Percentiles rank a stretch among this genome's conserved stretches.
Evolutionary conservation across 192 early-diverging fungal genomes (phyloP).

Genomic region (Gaertneriomyces sp.): DNA sequence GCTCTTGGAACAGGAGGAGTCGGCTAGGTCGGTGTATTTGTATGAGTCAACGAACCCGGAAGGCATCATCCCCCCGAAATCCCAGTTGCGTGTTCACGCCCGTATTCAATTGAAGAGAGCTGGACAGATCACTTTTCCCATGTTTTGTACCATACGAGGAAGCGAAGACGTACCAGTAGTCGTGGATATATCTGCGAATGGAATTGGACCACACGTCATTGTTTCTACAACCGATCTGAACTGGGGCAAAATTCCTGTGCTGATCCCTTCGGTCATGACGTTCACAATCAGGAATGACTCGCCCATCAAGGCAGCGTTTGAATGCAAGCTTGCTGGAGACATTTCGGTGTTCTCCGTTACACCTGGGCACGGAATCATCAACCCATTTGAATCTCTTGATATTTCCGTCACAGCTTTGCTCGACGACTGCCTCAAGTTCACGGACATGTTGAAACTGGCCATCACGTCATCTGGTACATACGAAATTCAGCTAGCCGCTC

Average conservation of each 20-base stretch:
- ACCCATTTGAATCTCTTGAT: slow-evolving; percentile 22
- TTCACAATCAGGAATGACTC: slow-evolving; percentile 50
- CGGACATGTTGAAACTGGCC: slow-evolving; percentile 50
- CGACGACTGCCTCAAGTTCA: slow-evolving; percentile 58
- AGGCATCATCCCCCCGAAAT: slow-evolving; percentile 49
- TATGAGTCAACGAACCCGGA: slow-evolving; percentile 39
- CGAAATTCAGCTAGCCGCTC: slow-evolving; percentile 52
- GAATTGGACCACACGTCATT: slow-evolving; percentile 52
- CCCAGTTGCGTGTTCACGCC: slow-evolving; percentile 31
- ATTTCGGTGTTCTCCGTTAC: slow-evolving; percentile 43
- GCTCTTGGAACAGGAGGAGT: slow-evolving; percentile 46
- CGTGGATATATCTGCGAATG: slow-evolving; percentile 45
- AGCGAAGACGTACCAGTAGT: slow-evolving; percentile 36
- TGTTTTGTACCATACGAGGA: slow-evolving; percentile 48
- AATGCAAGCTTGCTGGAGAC: slow-evolving; percentile 43
- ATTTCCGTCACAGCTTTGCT: slow-evolving; percentile 49
- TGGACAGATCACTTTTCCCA: slow-evolving; percentile 46
- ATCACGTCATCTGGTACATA: slow-evolving; percentile 37
- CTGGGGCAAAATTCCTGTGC: slow-evolving; percentile 57
- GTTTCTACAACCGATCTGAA: slow-evolving; percentile 48
- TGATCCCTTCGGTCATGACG: slow-evolving; percentile 23
- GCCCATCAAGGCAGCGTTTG: slow-evolving; percentile 48
- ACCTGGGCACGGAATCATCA: slow-evolving; percentile 36
- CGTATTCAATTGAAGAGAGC: slow-evolving; percentile 47
- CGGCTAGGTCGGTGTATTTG: slow-evolving; percentile 39